Conservation (phyloP, 129 eudicot species). For the Silybum marianum region DNA sequence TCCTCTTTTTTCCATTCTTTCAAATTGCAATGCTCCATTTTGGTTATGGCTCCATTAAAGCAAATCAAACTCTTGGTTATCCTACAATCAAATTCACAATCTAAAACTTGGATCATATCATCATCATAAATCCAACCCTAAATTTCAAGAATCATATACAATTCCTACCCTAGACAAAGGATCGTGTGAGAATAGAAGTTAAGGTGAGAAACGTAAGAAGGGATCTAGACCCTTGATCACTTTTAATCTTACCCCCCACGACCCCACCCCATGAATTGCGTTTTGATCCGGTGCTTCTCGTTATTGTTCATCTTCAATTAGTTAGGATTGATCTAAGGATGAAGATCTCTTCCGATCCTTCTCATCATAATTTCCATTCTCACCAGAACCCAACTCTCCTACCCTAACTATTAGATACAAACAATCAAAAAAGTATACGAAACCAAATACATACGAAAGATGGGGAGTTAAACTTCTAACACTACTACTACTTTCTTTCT, state of each 20-base stretch:
- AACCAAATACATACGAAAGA: neutral
- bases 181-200: too few species aligned
- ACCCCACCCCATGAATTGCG: too few species aligned
- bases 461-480: neutral
- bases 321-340: too few species aligned
- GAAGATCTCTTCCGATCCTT: too few species aligned
- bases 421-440: neutral
- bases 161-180: neutral
- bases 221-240: too few species aligned
- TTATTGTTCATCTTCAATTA: too few species aligned
- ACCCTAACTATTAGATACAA: neutral
- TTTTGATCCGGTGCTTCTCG: too few species aligned
- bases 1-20: neutral
- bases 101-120: neutral
- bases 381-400: neutral
- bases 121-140: neutral
- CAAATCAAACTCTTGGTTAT: neutral
- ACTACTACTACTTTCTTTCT: neutral
- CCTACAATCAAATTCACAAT: slow-evolving; percentile 4
- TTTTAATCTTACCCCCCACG: too few species aligned
- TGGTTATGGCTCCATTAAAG: neutral
- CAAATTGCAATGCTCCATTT: neutral
- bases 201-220: too few species aligned
- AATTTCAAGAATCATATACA: slow-evolving; percentile 16
- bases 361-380: too few species aligned